Conservation (phyloP, 2,329 filamentous ascomycete species). For the Aspergillus brunneoviolaceus region DNA sequence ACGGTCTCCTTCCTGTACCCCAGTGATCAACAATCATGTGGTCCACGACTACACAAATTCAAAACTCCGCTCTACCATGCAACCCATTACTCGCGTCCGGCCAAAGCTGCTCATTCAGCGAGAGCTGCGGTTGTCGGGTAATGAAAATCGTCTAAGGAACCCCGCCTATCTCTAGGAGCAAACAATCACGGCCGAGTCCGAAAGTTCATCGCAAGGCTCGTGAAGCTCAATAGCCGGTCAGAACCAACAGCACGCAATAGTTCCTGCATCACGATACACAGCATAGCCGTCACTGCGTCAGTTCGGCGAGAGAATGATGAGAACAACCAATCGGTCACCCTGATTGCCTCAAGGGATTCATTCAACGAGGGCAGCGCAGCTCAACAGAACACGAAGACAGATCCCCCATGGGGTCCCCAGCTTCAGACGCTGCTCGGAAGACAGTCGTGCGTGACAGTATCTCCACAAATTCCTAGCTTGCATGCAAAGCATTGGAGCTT, state of each 20-base stretch:
- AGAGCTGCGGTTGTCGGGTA: constrained; percentile 1
- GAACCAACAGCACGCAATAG: background rate
- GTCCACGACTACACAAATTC: background rate
- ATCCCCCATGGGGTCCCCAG: constrained; percentile 7
- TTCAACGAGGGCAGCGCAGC: background rate
- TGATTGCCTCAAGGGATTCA: background rate
- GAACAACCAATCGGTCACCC: background rate
- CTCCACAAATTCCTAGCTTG: constrained; percentile 1
- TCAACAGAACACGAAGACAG: background rate
- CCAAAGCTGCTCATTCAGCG: background rate
- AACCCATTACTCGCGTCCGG: background rate
- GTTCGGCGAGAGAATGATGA: background rate
- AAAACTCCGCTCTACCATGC: background rate
- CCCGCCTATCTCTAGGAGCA: background rate
- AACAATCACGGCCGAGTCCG: background rate
- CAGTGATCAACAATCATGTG: constrained; percentile 7
- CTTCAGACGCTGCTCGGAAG: background rate
- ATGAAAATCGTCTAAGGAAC: background rate
- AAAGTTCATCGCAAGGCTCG: background rate
- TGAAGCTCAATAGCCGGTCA: constrained; percentile 1
- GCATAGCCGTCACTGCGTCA: constrained; percentile 3
- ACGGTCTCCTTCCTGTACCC: background rate
- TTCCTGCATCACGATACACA: constrained; percentile 7
- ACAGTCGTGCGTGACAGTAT: background rate
- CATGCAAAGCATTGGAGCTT: constrained; percentile 1